Percentiles rank a stretch among this genome's conserved stretches.
phyloP scores from a whole-genome alignment of 257 asterid genomes.

The Fraxinus pennsylvanica region DNA sequence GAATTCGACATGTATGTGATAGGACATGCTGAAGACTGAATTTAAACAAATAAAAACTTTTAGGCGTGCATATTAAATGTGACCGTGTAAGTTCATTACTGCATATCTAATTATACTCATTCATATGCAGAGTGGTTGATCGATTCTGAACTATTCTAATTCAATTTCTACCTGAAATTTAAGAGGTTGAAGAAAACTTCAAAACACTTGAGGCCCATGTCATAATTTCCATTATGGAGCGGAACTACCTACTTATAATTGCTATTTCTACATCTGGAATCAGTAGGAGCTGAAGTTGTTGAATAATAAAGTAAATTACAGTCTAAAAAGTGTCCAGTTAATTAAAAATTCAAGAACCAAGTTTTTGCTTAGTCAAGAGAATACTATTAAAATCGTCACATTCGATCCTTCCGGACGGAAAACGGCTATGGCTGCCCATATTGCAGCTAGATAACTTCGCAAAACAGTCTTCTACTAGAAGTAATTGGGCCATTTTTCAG shows the following conservation, averaged over 20 bases:
- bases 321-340: neutral
- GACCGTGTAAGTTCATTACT: neutral
- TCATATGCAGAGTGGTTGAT: conserved; percentile 20
- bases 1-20: neutral
- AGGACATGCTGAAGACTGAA: neutral
- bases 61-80: neutral
- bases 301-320: neutral
- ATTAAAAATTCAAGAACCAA: no score
- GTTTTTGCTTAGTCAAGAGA: no score
- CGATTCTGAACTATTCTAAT: conserved; percentile 14
- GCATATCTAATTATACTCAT: neutral
- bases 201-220: neutral
- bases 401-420: no score
- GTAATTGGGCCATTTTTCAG: neutral
- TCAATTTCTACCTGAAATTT: conserved; percentile 10
- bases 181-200: neutral
- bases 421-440: no score
- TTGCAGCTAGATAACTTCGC: neutral
- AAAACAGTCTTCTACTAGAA: neutral
- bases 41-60: neutral
- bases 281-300: neutral
- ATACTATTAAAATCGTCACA: no score
- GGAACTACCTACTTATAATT: neutral
- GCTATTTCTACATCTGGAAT: neutral
- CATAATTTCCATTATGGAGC: neutral